Base-by-base conservation (phyloP, 345 rosid genomes). In the Eucalyptus leucophloia region DNA sequence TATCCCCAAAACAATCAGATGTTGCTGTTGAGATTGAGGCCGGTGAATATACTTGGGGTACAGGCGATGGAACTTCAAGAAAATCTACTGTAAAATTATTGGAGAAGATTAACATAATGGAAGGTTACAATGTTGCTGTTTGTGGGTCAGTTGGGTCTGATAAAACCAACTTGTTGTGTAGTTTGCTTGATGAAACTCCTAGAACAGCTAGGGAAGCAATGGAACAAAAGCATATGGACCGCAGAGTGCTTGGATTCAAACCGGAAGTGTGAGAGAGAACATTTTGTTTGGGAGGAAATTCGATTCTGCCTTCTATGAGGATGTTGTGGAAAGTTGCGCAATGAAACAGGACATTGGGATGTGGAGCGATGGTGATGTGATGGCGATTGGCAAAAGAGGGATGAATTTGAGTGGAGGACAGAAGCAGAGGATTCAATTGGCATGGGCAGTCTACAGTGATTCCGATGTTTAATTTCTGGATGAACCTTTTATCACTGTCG, bases 91-190 rank as follows among this genome's bases (percentile, higher is more conserved):
- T 67, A 37, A 94, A 89, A 89, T 88, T 95, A 34, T 42, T 86
- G 34, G 92, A 92, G 88, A 94, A 91, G 88, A 60, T 94, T 86
- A 91, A 91, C 87, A 92, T 96, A 85, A 90, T 86, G 94, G 94
- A 92, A 91, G 94, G 95, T 96, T 90, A 49, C 51, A 14, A 49
- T 14, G 51, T 49, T 49, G 99, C 98, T 9, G 92, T 97, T 67
- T 96, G 97, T 67, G 99, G 99, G 42, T 88, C 98, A 12, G 98
- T 97, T 77, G 99, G 99, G 65, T 97, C 96, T 23, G 99, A 96
- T 4, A 97, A 97, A 89, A 94, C 99, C 83, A 96, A 98, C 90
- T 89, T 96, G 19, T 90, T 96, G 30, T 92, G 94, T 88, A 92
- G 96, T 90, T 94, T 97, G 53, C 96, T 96, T n/a, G 96, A 94